These are phyloP conservation scores for Elongisporangium anandrum DNA, from an alignment of 352 stramenopile genomes.

Conservation along the genomic window DNA sequence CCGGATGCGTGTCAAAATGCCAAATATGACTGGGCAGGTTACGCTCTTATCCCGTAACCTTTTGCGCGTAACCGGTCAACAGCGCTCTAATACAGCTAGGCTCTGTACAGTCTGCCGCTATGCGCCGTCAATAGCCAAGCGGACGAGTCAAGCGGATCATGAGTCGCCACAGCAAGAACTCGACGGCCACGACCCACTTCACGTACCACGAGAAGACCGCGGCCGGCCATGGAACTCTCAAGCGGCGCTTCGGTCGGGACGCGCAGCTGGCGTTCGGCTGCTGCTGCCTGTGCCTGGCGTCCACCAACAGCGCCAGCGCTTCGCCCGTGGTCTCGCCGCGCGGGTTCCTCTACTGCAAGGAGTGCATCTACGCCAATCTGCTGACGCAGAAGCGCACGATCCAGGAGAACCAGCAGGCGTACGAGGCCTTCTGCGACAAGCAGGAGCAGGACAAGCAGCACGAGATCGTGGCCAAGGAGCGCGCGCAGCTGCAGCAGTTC, in stretches of 20 bases:
- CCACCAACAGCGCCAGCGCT: conserved; percentile 35
- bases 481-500: conserved; percentile 41
- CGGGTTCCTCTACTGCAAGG: conserved; percentile 83
- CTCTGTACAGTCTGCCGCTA: not conserved
- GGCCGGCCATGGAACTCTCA: conserved; percentile 80
- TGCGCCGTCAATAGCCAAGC: not conserved
- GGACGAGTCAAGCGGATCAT: conserved; percentile 21
- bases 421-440: conserved; percentile 57
- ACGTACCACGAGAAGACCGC: conserved; percentile 78
- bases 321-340: conserved; percentile 61
- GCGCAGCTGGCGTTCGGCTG: conserved; percentile 72
- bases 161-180: conserved; percentile 88
- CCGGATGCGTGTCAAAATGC: not conserved
- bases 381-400: conserved; percentile 80
- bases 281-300: conserved; percentile 75
- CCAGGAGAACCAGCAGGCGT: conserved; percentile 57
- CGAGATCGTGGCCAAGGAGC: conserved; percentile 39
- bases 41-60: not conserved
- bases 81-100: not conserved
- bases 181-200: conserved; percentile 82
- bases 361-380: conserved; percentile 87
- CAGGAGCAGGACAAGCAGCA: conserved; percentile 49
- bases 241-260: conserved; percentile 78
- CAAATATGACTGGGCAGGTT: not conserved
- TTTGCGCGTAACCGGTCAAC: too few species aligned